Base-by-base conservation (phyloP, 345 rosid species). In the Aegle marmelos region DNA sequence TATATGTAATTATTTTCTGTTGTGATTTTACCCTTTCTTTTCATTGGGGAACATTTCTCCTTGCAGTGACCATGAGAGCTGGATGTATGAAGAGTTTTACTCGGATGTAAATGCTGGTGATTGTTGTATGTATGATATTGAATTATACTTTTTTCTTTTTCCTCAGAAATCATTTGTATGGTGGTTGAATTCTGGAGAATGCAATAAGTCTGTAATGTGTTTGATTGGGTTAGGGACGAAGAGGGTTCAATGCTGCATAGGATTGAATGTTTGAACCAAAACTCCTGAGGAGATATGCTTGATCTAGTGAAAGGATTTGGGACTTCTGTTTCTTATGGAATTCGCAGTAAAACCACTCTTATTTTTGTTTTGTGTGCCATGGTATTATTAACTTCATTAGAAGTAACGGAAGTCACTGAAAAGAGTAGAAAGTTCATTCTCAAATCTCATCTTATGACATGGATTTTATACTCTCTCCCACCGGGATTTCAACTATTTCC, bases 61-160 rank as follows among this genome's bases (percentile, higher is more conserved):
- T 53, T 76, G 30, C 31, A 41, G 58, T 75, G 57, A 68, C 37
- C 61, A 28, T 67, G 65, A 33, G 68, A 56, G 31, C 25, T 70
- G 60, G 80, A 72, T 76, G 41, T 58, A 33, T n/a, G 66, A 72
- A 9, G 48, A 56, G 37, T 74, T 68, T 79, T 74, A 33, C 56
- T 6, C 22, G 76, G 75, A 74, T 87, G 85, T 85, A 85, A 73
- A 85, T 87, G 84, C 39, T 67, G 74, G 78, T 76, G 75, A 76
- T 81, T 79, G 60, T 54, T 75, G 81, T 71, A 67, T 86, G 86
- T 80, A 83, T 68, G 64, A 85, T 75, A 76, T 53, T 72, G 79
- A 58, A 70, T 73, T 77, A 45, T 73, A 79, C 39, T 34, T 3
- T 27, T 9, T 61, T 31, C n/a, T 31, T 21, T 48, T 78, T 71